Base-by-base conservation (phyloP, 306 rosid species). In the Rosa lucieae region DNA sequence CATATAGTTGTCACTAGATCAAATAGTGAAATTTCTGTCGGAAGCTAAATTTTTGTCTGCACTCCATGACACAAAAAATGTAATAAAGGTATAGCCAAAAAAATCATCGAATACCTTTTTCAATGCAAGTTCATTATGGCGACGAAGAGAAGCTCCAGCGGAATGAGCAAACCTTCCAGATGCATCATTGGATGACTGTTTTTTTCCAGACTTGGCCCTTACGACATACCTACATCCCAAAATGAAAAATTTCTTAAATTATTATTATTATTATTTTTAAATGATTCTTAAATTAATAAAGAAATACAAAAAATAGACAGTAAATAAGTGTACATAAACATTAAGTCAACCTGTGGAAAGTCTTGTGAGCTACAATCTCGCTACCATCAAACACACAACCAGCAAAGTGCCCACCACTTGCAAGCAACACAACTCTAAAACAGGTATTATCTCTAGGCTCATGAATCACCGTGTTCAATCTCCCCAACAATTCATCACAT, bases 121-220 rank as follows among this genome's bases (percentile, higher is more conserved):
- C 87, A 95, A 87, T 9, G 92, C 98, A 67, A 85, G 88, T 83
- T 92, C 99, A 53, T 95, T 95, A 79, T 92, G 74, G 17, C 98
- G 92, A 70, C 99, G 96, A 72, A 95, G 95, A 49, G 96, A 91
- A 66, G 99, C 92, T 78, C 99, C 99, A 1, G 99, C 99, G 39
- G 99, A 95, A 88, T 92, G 94, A 14, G 85, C 90, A 80, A 84
- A 48, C 79, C 87, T 86, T 73, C 32, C 32, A 29, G 94, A 72
- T 79, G 87, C 99, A 91, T 95, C 99, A 86, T 95, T 92, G 35
- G 99, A 77, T 65, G 98, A 95, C 72, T 95, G 99, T 70, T 90
- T 92, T 82, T 90, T 95, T 3, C 99, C 99, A 59, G 99, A 90
- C 86, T 92, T 92, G 71, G 94, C 99, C 86, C 99, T 91, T 77